Evolutionary conservation across 345 rosid species (phyloP).

Genomic region (Eucalyptus melliodora): DNA sequence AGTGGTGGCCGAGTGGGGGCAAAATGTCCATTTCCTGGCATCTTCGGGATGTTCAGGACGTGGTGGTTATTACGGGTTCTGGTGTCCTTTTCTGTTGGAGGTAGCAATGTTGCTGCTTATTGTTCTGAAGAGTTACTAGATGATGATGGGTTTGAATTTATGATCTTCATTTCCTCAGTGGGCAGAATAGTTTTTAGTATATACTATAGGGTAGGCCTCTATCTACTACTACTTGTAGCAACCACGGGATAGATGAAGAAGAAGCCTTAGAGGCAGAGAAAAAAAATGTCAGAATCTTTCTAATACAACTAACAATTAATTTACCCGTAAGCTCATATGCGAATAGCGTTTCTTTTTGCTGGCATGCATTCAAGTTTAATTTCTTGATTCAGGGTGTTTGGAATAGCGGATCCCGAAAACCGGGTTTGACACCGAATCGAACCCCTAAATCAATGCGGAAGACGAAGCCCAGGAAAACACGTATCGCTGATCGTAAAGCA

Average conservation of each 20-base stretch:
- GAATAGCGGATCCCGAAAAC: no score
- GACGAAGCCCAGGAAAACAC: no score
- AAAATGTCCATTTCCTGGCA: conserved; percentile 5
- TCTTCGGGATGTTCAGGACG: conserved; percentile 33
- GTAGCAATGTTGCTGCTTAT: background rate
- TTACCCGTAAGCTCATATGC: background rate
- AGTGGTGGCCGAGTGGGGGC: conserved; percentile 2
- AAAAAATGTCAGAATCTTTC: background rate
- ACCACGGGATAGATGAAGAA: background rate
- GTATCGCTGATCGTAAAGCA: no score
- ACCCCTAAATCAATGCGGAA: no score
- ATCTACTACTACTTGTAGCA: background rate
- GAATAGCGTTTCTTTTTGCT: background rate
- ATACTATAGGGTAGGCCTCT: background rate
- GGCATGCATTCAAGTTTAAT: background rate
- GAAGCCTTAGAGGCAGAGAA: background rate
- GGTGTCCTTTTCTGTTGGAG: background rate
- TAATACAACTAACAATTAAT: background rate
- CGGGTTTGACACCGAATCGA: no score
- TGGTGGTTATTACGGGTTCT: background rate
- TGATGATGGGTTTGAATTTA: background rate
- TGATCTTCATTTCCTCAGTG: background rate
- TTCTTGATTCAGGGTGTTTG: background rate
- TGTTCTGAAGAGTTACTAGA: background rate
- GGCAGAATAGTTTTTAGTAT: background rate